A percentile compares a stretch with the other conserved stretches of the same genome.
phyloP scores from a whole-genome alignment of 345 rosid species.

The Eucalyptus tenuipes region DNA sequence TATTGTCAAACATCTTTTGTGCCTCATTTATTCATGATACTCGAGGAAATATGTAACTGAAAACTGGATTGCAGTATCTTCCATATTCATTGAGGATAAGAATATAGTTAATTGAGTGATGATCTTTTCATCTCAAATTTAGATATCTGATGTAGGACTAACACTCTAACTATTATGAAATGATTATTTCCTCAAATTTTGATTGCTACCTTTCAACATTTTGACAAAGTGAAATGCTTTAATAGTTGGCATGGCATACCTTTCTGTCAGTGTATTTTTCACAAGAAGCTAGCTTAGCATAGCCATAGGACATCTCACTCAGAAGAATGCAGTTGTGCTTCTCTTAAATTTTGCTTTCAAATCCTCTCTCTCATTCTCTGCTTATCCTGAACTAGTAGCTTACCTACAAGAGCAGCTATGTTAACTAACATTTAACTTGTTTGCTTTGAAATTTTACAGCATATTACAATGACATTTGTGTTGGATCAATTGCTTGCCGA shows the following conservation, averaged over 20 bases:
- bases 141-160: background rate
- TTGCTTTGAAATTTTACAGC: constrained; percentile 29
- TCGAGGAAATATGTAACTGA: background rate
- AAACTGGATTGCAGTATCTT: background rate
- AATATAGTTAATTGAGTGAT: background rate
- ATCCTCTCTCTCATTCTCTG: background rate
- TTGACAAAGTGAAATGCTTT: background rate
- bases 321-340: background rate
- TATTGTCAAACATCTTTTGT: background rate
- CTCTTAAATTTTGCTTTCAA: background rate
- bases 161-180: background rate
- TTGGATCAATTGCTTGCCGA: constrained; percentile 93
- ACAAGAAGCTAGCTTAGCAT: background rate
- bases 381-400: background rate
- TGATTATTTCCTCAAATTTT: background rate
- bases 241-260: background rate
- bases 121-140: background rate
- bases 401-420: background rate
- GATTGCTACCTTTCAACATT: background rate
- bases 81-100: background rate
- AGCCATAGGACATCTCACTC: background rate
- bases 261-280: background rate
- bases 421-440: background rate
- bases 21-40: background rate
- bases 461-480: constrained; percentile 88